Evolutionary conservation across 2,329 filamentous ascomycete species (phyloP).

Genomic region (Botrytis hyacinthi): DNA sequence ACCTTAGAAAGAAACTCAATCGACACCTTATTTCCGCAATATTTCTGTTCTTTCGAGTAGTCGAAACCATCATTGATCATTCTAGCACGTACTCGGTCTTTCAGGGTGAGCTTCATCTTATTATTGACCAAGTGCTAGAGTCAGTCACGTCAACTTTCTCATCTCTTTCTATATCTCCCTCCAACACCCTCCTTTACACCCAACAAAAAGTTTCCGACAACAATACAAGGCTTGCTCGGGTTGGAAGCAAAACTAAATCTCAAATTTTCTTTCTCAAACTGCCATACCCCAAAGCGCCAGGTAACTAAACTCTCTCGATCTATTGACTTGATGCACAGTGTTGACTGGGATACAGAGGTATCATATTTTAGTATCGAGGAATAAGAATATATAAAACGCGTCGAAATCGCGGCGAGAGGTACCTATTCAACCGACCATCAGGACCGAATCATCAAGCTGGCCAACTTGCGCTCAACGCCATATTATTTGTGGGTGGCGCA

Average conservation of each 20-base stretch:
- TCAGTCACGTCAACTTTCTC: neutral
- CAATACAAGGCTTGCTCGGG: neutral
- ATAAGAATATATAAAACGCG: conserved; percentile 4
- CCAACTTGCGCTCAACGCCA: conserved; percentile 58
- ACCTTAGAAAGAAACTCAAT: conserved; percentile 22
- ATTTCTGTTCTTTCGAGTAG: conserved; percentile 14
- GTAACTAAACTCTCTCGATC: conserved; percentile 1
- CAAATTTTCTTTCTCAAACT: conserved; percentile 10
- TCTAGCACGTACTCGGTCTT: conserved; percentile 2
- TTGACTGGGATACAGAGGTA: conserved; percentile 8
- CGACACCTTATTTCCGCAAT: conserved; percentile 16
- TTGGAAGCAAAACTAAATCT: conserved; percentile 7
- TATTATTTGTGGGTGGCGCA: conserved; percentile 64
- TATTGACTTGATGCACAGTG: neutral
- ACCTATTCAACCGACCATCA: neutral
- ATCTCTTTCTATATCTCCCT: conserved; percentile 2
- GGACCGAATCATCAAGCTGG: conserved; percentile 55
- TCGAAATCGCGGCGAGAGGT: conserved; percentile 6
- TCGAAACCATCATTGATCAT: conserved; percentile 17
- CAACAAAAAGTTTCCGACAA: neutral
- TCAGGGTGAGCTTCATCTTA: conserved; percentile 10
- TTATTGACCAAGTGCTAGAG: conserved; percentile 11
- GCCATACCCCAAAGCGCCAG: neutral
- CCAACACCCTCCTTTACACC: neutral
- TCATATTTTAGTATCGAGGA: conserved; percentile 8